Conservation (phyloP, 768 basidiomycete species). For the Mrakia hoshinonis region DNA sequence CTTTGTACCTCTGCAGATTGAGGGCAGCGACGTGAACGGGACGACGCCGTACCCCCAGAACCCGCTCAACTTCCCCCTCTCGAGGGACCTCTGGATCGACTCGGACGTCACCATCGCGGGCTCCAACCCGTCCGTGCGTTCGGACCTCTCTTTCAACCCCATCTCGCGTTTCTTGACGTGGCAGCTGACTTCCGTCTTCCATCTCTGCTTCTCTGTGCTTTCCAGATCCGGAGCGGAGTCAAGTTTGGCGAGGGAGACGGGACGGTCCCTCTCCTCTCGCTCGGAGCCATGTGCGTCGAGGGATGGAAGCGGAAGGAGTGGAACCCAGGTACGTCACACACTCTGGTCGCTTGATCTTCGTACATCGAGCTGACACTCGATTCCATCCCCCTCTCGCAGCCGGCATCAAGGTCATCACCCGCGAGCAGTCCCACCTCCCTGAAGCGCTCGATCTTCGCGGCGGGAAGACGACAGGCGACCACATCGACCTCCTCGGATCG, state of each 20-base stretch:
- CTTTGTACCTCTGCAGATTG: no score
- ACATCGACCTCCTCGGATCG: slow-evolving; percentile 75
- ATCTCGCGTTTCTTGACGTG: no score
- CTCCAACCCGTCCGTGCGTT: slow-evolving; percentile 50
- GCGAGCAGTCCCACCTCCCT: slow-evolving; percentile 81
- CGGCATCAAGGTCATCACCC: slow-evolving; percentile 72
- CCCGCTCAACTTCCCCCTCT: slow-evolving; percentile 25
- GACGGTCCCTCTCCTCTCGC: slow-evolving; percentile 47
- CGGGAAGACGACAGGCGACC: slow-evolving; percentile 74
- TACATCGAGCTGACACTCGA: no score
- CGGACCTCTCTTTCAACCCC: no score
- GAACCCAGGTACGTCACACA: slow-evolving; percentile 63
- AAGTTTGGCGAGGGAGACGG: slow-evolving; percentile 94
- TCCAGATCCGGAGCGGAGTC: slow-evolving; percentile 67
- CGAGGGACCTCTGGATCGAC: slow-evolving; percentile 67
- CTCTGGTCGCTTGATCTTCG: no score
- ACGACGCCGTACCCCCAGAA: background rate
- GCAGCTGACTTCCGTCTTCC: background rate
- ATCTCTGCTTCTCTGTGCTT: background rate
- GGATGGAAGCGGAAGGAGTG: slow-evolving; percentile 83
- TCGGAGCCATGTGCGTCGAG: slow-evolving; percentile 93
- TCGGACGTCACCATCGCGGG: slow-evolving; percentile 62
- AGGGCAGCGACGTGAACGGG: slow-evolving; percentile 15
- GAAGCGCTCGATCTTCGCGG: slow-evolving; percentile 65
- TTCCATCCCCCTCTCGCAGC: slow-evolving; percentile 37